phyloP scores from a whole-genome alignment of 2,329 filamentous ascomycete genomes.

The Exophiala xenobiotica region DNA sequence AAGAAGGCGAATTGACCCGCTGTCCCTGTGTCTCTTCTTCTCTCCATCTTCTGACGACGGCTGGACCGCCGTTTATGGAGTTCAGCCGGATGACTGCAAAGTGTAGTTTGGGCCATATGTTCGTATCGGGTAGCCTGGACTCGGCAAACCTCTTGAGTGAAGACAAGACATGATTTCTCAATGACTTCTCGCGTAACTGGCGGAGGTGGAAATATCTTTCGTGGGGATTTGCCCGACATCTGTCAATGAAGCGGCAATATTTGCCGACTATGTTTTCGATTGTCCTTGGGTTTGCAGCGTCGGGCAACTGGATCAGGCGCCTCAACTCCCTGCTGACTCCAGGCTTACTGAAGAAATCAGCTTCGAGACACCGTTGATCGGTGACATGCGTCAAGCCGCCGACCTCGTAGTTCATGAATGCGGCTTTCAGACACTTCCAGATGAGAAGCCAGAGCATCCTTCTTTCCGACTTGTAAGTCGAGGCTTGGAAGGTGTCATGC shows the following conservation, averaged over 20 bases:
- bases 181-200: conserved; percentile 9
- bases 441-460: conserved; percentile 22
- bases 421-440: conserved; percentile 18
- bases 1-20: conserved; percentile 4
- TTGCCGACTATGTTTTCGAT: conserved; percentile 25
- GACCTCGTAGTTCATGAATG: conserved; percentile 11
- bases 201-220: conserved; percentile 19
- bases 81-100: conserved; percentile 24
- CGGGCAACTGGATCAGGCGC: conserved; percentile 8
- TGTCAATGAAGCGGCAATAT: conserved; percentile 23
- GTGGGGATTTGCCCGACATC: conserved; percentile 11
- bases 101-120: conserved; percentile 21
- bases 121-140: conserved; percentile 12
- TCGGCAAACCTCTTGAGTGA: conserved; percentile 18
- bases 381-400: background rate
- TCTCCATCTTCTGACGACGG: conserved; percentile 15
- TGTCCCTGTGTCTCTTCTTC: background rate
- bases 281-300: conserved; percentile 19
- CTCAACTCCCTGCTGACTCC: conserved; percentile 6
- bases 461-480: conserved; percentile 17
- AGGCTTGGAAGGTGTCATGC: conserved; percentile 12
- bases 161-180: conserved; percentile 16
- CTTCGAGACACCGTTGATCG: conserved; percentile 8
- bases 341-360: conserved; percentile 18
- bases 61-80: conserved; percentile 18